Base-by-base conservation (phyloP, 1,139 yeast genomes). In the Wickerhamomyces sp. region DNA sequence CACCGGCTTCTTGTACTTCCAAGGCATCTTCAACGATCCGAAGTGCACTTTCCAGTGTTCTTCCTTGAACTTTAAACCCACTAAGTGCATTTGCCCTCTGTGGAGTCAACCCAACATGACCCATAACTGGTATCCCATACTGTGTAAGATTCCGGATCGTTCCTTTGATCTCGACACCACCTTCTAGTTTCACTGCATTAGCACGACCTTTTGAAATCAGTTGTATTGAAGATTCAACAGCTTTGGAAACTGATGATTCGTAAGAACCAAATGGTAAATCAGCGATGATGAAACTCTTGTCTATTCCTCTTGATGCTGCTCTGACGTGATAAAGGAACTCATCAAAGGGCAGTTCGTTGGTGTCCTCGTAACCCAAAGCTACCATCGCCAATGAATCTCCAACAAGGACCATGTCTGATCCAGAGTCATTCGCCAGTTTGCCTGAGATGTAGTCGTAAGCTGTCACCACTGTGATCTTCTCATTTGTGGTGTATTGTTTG, bases 351-450 rank as follows among this genome's bases (percentile, higher is more conserved):
- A 88, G 61, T 51, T 83, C 85, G 42, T 80, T 78, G 1, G 96
- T 87, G 34, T 84, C 81, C 6, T 72, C 70, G 52, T 81, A 81
- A 1, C 98, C 98, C 42, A 87, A 68, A 0, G 95, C 72, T 1
- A 86, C 89, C 96, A 88, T 89, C 1, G 96, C 88, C 26, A 91
- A 62, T 0, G 97, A 89, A 57, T 91, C 98, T 2, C 98, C 98
- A 6, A 91, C 79, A 8, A 91, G 68, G 10, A 80, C 68, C 35
- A 81, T 69, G 48, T 91, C 97, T 2, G 78, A 69, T 1, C 72
- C 70, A 1, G 93, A 78, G 11, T 68, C 57, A 33, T 85, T 88
- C 0, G 88, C 93, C 53, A 84, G 67, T 23, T 67, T 64, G 0
- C 80, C 91, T 0, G 95, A 80, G 21, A 89, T 76, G 52, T 68